Evolutionary conservation across 352 stramenopile genomes (phyloP).

Genomic region (Globisporangium polare): DNA sequence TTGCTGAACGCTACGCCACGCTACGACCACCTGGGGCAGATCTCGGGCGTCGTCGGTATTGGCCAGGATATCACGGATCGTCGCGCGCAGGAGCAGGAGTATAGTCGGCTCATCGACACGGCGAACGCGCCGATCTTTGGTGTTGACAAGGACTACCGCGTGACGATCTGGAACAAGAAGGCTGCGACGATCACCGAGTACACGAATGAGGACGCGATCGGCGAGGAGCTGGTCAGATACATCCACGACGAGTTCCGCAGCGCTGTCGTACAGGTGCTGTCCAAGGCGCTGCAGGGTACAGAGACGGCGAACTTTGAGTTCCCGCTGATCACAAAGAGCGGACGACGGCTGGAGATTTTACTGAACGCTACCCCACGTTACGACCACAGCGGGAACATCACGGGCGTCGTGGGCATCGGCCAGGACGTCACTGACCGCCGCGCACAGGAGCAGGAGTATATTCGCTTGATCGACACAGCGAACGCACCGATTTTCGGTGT

Average conservation of each 20-base stretch:
- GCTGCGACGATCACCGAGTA: not conserved
- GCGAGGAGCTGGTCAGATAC: constrained; percentile 63
- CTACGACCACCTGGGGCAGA: constrained; percentile 53
- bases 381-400: constrained; percentile 67
- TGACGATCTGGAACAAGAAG: constrained; percentile 87
- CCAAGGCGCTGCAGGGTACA: constrained; percentile 53
- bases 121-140: constrained; percentile 80
- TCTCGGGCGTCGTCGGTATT: constrained; percentile 75
- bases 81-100: constrained; percentile 87
- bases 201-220: constrained; percentile 75
- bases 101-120: constrained; percentile 69
- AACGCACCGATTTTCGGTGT: constrained; percentile 91
- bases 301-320: constrained; percentile 87
- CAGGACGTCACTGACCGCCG: constrained; percentile 82
- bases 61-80: constrained; percentile 80
- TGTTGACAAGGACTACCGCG: constrained; percentile 47
- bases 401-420: constrained; percentile 73
- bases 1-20: constrained; percentile 73
- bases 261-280: constrained; percentile 60
- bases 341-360: constrained; percentile 67
- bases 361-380: constrained; percentile 77
- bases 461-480: constrained; percentile 84
- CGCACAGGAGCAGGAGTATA: constrained; percentile 86
- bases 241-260: constrained; percentile 63
- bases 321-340: constrained; percentile 68